Base-by-base conservation (phyloP, 495 filamentous ascomycete genomes). In the Parachaetomium inaequale region DNA sequence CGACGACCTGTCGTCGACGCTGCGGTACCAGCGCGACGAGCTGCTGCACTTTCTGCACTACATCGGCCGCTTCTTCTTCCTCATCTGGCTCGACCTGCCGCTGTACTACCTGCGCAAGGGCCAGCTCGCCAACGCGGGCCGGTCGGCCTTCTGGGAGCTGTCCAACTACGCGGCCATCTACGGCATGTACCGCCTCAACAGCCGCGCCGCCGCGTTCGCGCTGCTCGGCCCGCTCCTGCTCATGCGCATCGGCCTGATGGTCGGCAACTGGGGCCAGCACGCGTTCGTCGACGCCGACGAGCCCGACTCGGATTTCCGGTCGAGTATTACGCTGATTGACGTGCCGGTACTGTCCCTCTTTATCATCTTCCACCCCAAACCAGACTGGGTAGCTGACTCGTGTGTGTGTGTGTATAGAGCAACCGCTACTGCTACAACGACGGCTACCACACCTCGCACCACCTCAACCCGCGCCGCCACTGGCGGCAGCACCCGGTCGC, bases 371-470 rank as follows among this genome's bases (percentile, higher is more conserved):
- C 36, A 36, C 10, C 36, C 36, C 34, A 36, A 36, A 17, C 36
- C 36, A 36, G 14, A n/a, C n/a, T n/a, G n/a, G n/a, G n/a, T n/a
- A n/a, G n/a, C n/a, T 5, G 34, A 38, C 15, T 2, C 19, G 15
- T 3, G 1, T 23, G 21, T 25, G n/a, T 15, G 8, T 25, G 25
- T 11, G 3, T 15, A 7, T 15, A 52, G 49, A 54, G 51, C 21
- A 54, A 54, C 51, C 51, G 51, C 31, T 40, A 54, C 51, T 54
- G 51, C 51, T 54, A 54, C 51, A 54, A 54, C 51, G 51, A 54
- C 51, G 51, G 51, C 51, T 54, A 54, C 51, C 51, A 54, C 51
- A 54, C 51, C 0, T 54, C 51, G 17, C 51, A 54, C 51, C 51
- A 54, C 21, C 51, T 54, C 11, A 54, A 54, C 51, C 51, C 51